Percentiles rank a stretch among this genome's conserved stretches.
These are phyloP conservation scores for Penicillium sp. DNA, from an alignment of 2,329 filamentous ascomycete genomes.

Conservation along the genomic window DNA sequence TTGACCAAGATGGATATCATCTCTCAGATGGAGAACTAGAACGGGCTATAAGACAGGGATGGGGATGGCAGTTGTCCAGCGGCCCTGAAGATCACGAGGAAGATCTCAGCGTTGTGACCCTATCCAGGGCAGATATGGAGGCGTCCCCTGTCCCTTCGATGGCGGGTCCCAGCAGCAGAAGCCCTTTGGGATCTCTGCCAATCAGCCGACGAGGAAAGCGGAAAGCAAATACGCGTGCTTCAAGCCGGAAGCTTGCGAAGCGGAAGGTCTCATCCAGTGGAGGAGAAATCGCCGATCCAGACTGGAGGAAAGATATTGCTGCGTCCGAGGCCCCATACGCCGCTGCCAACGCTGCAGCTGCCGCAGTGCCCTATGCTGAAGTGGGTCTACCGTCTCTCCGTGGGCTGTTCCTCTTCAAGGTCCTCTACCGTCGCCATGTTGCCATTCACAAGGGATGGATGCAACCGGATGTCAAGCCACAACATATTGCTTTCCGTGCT, in stretches of 20 bases:
- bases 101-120: constrained; percentile 65
- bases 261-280: constrained; percentile 53
- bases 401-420: constrained; percentile 91
- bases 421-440: constrained; percentile 87
- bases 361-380: constrained; percentile 77
- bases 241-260: constrained; percentile 57
- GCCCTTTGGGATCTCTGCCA: constrained; percentile 21
- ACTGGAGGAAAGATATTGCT: constrained; percentile 50
- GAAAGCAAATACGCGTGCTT: constrained; percentile 48
- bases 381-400: constrained; percentile 76
- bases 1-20: constrained; percentile 78
- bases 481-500: constrained; percentile 92
- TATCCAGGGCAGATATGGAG: constrained; percentile 43
- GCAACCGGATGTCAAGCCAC: constrained; percentile 74
- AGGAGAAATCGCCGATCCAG: constrained; percentile 41
- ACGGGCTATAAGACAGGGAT: constrained; percentile 83
- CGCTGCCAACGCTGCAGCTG: constrained; percentile 76
- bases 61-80: constrained; percentile 93
- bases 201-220: constrained; percentile 45
- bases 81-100: constrained; percentile 73
- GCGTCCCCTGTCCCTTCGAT: constrained; percentile 23
- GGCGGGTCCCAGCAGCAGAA: constrained; percentile 27
- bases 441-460: constrained; percentile 94
- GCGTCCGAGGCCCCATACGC: constrained; percentile 79
- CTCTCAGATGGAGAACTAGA: constrained; percentile 80